Evolutionary conservation across 2,329 filamentous ascomycete species (phyloP).

Genomic region (Fusarium aywerte): DNA sequence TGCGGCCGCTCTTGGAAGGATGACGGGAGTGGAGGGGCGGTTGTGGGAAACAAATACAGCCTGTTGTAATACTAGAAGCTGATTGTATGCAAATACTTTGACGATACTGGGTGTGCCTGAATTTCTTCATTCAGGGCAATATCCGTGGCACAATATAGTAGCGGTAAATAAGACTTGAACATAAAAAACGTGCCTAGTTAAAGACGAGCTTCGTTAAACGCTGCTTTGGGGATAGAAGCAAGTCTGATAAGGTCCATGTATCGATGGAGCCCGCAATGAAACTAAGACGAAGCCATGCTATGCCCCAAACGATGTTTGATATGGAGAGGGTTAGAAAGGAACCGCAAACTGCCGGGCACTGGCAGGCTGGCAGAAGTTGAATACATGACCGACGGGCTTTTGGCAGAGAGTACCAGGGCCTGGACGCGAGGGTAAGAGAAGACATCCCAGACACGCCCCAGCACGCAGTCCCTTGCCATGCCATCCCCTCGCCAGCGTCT

Average conservation of each 20-base stretch:
- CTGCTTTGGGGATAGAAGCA: constrained; percentile 36
- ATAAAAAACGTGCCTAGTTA: constrained; percentile 26
- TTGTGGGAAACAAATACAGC: constrained; percentile 44
- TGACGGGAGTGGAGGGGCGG: constrained; percentile 49
- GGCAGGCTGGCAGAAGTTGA: constrained; percentile 34
- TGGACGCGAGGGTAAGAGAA: constrained; percentile 43
- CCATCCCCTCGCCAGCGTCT: constrained; percentile 49
- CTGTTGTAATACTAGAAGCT: constrained; percentile 41
- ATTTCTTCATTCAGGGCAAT: constrained; percentile 39
- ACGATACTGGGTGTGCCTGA: constrained; percentile 35
- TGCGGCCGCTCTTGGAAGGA: constrained; percentile 63
- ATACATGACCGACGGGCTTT: constrained; percentile 35
- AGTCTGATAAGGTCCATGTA: constrained; percentile 41
- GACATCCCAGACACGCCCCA: constrained; percentile 45
- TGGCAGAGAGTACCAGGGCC: constrained; percentile 32
- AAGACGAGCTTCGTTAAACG: constrained; percentile 37
- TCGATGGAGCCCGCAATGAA: constrained; percentile 39
- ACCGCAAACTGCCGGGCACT: constrained; percentile 46
- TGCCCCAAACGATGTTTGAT: constrained; percentile 41
- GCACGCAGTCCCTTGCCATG: constrained; percentile 41
- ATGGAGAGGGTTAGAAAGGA: constrained; percentile 39
- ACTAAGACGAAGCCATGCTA: constrained; percentile 46
- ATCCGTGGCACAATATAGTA: constrained; percentile 18
- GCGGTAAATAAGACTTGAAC: constrained; percentile 9
- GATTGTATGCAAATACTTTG: constrained; percentile 40